Conservation (phyloP, 768 basidiomycete species). For the Boletus subparvulus region DNA sequence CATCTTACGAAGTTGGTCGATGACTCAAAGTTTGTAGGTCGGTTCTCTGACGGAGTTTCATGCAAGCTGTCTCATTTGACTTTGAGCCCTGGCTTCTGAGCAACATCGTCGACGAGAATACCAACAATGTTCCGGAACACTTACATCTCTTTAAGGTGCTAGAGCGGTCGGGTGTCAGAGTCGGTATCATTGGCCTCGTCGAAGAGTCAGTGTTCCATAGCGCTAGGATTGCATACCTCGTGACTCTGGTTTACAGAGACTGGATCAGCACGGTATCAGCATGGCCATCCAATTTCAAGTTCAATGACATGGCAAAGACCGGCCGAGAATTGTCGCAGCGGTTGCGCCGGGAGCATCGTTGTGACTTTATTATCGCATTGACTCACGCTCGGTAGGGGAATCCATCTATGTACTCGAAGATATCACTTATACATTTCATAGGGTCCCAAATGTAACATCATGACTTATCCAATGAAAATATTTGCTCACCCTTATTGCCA, state of each 20-base stretch:
- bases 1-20: constrained; percentile 64
- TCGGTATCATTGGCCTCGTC: constrained; percentile 84
- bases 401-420: not conserved
- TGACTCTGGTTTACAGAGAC: constrained; percentile 48
- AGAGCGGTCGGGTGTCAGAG: constrained; percentile 63
- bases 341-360: constrained; percentile 67
- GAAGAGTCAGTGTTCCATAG: constrained; percentile 57
- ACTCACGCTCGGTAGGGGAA: constrained; percentile 70
- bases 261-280: constrained; percentile 87
- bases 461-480: not conserved
- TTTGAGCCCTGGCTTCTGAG: constrained; percentile 83
- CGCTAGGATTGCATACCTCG: not conserved
- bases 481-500: constrained; percentile 3
- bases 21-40: constrained; percentile 72
- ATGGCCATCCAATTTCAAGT: constrained; percentile 79
- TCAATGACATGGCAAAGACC: constrained; percentile 69
- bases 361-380: constrained; percentile 81
- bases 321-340: constrained; percentile 67
- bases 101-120: constrained; percentile 74
- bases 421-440: constrained; percentile 8
- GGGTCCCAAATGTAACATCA: constrained; percentile 30
- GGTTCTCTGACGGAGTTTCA: not conserved
- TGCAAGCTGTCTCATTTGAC: not conserved
- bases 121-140: constrained; percentile 57
- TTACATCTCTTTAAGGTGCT: constrained; percentile 63